Evolutionary conservation across 176 grass and related monocot species (phyloP).

Genomic region (Oryza rufipogon): DNA sequence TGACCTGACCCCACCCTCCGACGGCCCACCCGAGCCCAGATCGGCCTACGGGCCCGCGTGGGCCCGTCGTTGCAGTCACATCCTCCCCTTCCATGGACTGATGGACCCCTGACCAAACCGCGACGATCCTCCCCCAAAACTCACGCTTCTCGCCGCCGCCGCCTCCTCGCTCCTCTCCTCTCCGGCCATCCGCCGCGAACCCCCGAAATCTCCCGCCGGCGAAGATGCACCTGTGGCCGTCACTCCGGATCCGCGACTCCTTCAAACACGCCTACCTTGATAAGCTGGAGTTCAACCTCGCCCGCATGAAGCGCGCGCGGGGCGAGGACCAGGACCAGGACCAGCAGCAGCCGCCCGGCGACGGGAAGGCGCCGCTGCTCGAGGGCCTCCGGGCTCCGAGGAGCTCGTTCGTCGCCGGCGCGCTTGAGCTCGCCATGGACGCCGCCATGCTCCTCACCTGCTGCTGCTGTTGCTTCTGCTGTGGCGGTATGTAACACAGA

Average conservation of each 20-base stretch:
- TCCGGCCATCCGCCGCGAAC: not conserved
- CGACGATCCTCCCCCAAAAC: constrained; percentile 24
- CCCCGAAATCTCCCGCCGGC: constrained; percentile 5
- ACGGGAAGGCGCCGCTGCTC: constrained; percentile 58
- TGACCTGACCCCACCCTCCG: not conserved
- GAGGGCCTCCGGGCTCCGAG: constrained; percentile 25
- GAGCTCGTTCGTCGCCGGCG: constrained; percentile 14
- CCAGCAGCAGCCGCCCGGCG: not conserved
- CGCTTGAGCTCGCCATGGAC: constrained; percentile 54
- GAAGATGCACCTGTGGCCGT: constrained; percentile 97
- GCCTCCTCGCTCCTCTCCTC: not conserved
- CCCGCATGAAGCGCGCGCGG: constrained; percentile 55
- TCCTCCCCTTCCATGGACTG: too few species aligned
- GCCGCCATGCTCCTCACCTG: constrained; percentile 68
- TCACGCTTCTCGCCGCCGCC: constrained; percentile 3
- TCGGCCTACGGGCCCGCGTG: not conserved
- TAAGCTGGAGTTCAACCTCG: constrained; percentile 83
- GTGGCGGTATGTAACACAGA: constrained; percentile 51
- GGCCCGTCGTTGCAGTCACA: not conserved
- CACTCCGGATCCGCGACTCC: constrained; percentile 75
- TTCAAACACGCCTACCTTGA: constrained; percentile 80
- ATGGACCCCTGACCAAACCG: not conserved
- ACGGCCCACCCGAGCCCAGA: not conserved
- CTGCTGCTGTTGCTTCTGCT: constrained; percentile 87
- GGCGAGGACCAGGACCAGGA: constrained; percentile 19